Evolutionary conservation across 352 stramenopile genomes (phyloP).

Genomic region (Plasmopara muralis): DNA sequence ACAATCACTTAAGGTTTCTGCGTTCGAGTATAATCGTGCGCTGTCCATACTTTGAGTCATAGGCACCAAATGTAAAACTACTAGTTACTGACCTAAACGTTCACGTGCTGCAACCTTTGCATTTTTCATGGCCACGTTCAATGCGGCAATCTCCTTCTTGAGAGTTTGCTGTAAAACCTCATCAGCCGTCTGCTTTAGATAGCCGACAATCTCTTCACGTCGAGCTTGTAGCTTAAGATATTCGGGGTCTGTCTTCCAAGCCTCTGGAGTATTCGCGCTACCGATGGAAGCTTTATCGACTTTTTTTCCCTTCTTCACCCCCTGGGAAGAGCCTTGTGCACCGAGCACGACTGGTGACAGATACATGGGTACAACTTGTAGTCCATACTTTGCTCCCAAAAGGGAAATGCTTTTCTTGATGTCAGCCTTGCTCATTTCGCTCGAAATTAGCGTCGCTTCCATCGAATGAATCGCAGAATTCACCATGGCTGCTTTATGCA

Average conservation of each 20-base stretch:
- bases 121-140: not conserved
- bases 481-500: not conserved
- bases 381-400: conserved; percentile 1
- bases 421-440: not conserved
- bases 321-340: not conserved
- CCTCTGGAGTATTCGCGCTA: not conserved
- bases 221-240: not conserved
- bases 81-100: not conserved
- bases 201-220: not conserved
- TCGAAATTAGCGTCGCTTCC: not conserved
- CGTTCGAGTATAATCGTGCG: no score
- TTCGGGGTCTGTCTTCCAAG: not conserved
- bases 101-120: not conserved
- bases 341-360: not conserved
- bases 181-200: not conserved
- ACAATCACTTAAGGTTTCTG: no score
- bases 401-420: not conserved
- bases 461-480: not conserved
- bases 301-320: not conserved
- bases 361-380: not conserved
- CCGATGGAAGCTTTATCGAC: not conserved
- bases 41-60: no score
- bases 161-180: not conserved
- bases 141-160: not conserved
- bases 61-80: no score